Evolutionary conservation across 2,329 filamentous ascomycete genomes (phyloP), one percentile per base, ranked within the genome.

Genomic region (Escovopsis sp.): DNA sequence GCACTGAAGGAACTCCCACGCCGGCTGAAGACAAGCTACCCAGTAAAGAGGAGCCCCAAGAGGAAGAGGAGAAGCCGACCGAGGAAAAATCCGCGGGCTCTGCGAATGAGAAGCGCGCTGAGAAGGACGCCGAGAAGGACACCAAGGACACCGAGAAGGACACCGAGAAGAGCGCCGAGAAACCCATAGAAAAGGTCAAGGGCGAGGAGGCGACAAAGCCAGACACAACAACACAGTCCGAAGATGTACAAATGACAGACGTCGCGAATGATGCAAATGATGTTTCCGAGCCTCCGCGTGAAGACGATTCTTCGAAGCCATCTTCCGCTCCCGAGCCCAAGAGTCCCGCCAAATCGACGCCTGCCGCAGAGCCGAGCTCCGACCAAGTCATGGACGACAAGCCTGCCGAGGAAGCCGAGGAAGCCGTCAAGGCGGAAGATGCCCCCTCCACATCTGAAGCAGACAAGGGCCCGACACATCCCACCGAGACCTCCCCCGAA

Each of bases 401-500:
- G 30, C 45, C 52, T 33, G 32, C 40, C 6, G 45, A 49, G 19
- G 47, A 47, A 34, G n/a, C 43, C 4, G 49, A 51, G 18, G 45
- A 43, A 9, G 36, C 47, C n/a, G 42, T 45, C 19, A 47, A 51
- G 32, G 39, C 46, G 5, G 33, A 44, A 11, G 53, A 54, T 8
- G 47, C 44, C n/a, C 47, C 46, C 1, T 52, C 58, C 5, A 49
- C 48, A 18, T 60, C 53, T 5, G 64, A 67, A 26, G 52, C 56
- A 26, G 61, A 61, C 34, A 47, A 60, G 4, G 57, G 61, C 5
- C 56, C 60, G 5, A 52, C 59, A 2, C 51, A 52, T 4, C 51
- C 53, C 5, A 45, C 52, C 19, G 49, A 55, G 19, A 48, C 55
- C 3, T 55, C 59, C 3, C 52, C 54, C 5, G 72, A 76, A 44